Conservation (phyloP, 139 green algal genomes). For the Chlorella sp. region DNA sequence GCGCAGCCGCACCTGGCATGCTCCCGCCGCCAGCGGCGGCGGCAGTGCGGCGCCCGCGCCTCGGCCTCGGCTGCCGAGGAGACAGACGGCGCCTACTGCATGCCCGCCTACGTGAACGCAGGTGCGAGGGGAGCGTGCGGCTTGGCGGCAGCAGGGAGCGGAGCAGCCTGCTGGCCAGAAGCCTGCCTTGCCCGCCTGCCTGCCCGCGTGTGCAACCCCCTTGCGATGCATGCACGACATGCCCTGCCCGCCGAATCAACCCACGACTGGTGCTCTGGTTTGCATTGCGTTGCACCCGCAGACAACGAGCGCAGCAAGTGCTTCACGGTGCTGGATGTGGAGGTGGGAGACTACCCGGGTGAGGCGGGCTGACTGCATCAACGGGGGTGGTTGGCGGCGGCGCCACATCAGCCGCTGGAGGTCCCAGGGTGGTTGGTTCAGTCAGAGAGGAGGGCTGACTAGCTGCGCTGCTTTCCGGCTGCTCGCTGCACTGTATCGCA, state of each 20-base stretch:
- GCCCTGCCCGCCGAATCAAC: background rate
- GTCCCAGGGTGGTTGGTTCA: background rate
- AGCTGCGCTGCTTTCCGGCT: too few species aligned
- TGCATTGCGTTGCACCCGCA: background rate
- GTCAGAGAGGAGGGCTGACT: too few species aligned
- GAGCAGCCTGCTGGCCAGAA: background rate
- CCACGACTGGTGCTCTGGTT: background rate
- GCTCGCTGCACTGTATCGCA: too few species aligned
- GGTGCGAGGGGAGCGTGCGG: background rate
- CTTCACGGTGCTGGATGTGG: constrained; percentile 58
- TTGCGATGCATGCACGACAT: background rate
- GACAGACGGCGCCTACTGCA: background rate
- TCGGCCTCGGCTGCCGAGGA: background rate
- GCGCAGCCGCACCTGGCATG: too few species aligned
- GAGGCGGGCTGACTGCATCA: too few species aligned
- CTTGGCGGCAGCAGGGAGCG: background rate
- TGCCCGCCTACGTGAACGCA: constrained; percentile 14
- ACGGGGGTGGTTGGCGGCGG: too few species aligned
- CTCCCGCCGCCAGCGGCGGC: background rate
- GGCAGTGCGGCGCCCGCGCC: background rate
- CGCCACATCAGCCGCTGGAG: too few species aligned
- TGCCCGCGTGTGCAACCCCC: background rate
- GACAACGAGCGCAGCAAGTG: constrained; percentile 55
- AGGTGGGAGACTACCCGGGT: constrained; percentile 63
- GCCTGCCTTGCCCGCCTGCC: background rate